A percentile compares a stretch with the other conserved stretches of the same genome.
These are phyloP conservation scores for Yamadazyma aaseri DNA, from an alignment of 1,139 yeast species.

Conservation along the genomic window DNA sequence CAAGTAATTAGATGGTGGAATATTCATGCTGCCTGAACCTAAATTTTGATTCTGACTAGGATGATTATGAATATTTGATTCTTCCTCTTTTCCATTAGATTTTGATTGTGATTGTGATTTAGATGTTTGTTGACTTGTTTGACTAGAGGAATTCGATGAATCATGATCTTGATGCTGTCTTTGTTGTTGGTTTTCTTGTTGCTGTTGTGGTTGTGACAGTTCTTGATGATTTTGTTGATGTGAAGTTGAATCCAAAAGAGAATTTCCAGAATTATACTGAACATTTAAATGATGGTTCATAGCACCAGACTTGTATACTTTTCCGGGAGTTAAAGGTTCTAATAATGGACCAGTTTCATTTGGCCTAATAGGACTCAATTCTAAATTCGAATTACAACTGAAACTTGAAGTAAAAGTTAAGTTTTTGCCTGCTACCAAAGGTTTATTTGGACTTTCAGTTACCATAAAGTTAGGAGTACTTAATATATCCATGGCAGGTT, in stretches of 20 bases:
- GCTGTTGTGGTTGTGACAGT: slow-evolving; percentile 1
- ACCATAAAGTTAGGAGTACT: slow-evolving; percentile 29
- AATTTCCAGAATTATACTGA: slow-evolving; percentile 9
- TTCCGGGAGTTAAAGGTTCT: slow-evolving; percentile 55
- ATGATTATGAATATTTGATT: too few relatives aligned
- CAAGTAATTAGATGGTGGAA: slow-evolving; percentile 2
- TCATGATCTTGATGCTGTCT: background rate
- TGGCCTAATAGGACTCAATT: slow-evolving; percentile 57
- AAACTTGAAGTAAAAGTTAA: slow-evolving; percentile 57
- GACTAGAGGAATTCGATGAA: background rate
- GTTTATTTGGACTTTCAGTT: slow-evolving; percentile 40
- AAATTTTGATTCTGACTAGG: background rate
- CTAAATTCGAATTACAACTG: slow-evolving; percentile 63
- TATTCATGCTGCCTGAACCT: background rate
- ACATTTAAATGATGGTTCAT: slow-evolving; percentile 14
- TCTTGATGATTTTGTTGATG: too few relatives aligned
- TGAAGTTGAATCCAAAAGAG: slow-evolving; percentile 2
- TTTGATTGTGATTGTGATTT: too few relatives aligned
- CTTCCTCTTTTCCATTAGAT: too few relatives aligned
- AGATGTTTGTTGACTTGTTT: background rate
- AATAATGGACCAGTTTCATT: slow-evolving; percentile 62
- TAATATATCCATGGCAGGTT: slow-evolving; percentile 11
- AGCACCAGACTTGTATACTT: slow-evolving; percentile 20
- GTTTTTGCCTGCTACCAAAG: slow-evolving; percentile 43
- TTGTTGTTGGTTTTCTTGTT: background rate